Base-by-base conservation (phyloP, 805 yeast genomes). In the Suhomyces prunicola region DNA sequence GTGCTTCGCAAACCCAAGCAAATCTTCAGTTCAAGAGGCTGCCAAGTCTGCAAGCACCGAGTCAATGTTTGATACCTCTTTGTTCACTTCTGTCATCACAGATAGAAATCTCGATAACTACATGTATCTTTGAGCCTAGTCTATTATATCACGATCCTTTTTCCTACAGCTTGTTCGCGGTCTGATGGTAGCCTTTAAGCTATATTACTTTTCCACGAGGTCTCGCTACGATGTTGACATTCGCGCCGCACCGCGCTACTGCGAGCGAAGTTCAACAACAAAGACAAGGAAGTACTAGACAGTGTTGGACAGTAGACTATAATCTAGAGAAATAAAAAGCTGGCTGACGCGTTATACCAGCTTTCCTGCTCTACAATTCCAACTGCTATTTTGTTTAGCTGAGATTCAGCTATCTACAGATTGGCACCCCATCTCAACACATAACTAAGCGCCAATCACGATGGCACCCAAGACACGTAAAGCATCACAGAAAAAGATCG, bases 391-490 rank as follows among this genome's bases (percentile, higher is more conserved):
- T 33, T 33, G 36, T 6, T n/a, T n/a, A 33, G 33, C 33, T 29
- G 12, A 29, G 12, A 29, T 29, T 6, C 33, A 29, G n/a, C n/a
- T 29, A 9, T 33, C 17, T 33, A 12, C 5, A n/a, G 36, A 9
- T 33, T 33, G 6, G 36, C 7, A 33, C 36, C 36, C n/a, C 36
- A 33, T 33, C 36, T n/a, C 36, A 33, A n/a, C 42, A 17, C 13
- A 17, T 15, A 36, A 36, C 41, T 39, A 12, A 23, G 27, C 42
- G 27, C 42, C 24, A 19, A 42, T 36, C 35, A 46, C 22, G 4
- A 50, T 50, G 54, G 54, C 36, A 7, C 54, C 54, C 45, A 51
- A 51, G 39, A 51, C 54, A 23, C 50, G 53, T 26, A 50, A 47
- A n/a, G 47, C 53, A 27, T 36, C 49, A n/a, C 53, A 50, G 53